phyloP scores from a whole-genome alignment of 2,329 filamentous ascomycete genomes.

The Lachnellula occidentalis region DNA sequence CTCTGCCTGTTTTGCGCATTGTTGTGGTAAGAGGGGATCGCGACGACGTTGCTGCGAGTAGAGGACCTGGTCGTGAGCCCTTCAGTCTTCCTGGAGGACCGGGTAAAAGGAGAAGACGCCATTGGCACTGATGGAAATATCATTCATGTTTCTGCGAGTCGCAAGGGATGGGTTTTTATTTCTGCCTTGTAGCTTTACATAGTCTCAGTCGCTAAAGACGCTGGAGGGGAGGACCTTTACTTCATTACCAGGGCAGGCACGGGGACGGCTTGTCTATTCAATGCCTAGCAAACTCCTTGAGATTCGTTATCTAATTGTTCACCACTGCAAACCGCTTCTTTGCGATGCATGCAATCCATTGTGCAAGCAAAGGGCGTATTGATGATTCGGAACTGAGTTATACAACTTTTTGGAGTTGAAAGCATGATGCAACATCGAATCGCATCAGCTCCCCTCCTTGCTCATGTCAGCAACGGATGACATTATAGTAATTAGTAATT shows the following conservation, averaged over 20 bases:
- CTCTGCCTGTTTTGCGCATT: slow-evolving; percentile 23
- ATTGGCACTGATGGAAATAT: slow-evolving; percentile 35
- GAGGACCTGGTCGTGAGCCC: background rate
- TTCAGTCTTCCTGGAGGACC: slow-evolving; percentile 38
- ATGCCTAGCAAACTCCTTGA: background rate
- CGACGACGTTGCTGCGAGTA: slow-evolving; percentile 24
- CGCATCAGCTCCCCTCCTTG: background rate
- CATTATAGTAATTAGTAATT: too few relatives aligned
- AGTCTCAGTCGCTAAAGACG: background rate
- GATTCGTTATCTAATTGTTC: background rate
- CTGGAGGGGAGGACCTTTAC: background rate
- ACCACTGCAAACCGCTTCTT: background rate
- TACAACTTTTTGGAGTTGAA: background rate
- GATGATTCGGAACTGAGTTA: background rate
- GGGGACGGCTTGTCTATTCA: background rate
- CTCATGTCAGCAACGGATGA: background rate
- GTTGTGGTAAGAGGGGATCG: slow-evolving; percentile 28
- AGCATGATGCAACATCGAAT: background rate
- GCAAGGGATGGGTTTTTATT: slow-evolving; percentile 12
- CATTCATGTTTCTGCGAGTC: slow-evolving; percentile 28
- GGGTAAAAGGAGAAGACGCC: slow-evolving; percentile 42
- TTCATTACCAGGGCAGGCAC: slow-evolving; percentile 3
- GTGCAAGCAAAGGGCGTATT: background rate
- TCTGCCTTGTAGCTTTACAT: background rate
- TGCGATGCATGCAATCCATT: background rate